A percentile compares a stretch with the other conserved stretches of the same genome.
phyloP scores from a whole-genome alignment of 2,329 filamentous ascomycete species.

The Chrysoporthe deuterocubensis region DNA sequence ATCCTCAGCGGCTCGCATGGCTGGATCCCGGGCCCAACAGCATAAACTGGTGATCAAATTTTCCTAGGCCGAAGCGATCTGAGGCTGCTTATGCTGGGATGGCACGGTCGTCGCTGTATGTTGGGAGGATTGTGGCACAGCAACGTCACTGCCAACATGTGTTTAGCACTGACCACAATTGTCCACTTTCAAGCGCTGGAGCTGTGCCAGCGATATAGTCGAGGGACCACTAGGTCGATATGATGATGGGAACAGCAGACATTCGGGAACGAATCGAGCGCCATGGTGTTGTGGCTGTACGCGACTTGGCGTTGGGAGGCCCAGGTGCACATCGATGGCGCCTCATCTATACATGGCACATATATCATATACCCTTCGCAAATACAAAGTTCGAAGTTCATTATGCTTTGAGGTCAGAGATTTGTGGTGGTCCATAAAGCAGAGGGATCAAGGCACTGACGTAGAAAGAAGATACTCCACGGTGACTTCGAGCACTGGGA shows the following conservation, averaged over 20 bases:
- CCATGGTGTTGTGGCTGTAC: not conserved
- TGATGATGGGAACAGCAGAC: not conserved
- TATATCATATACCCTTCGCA: not conserved
- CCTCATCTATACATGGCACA: not conserved
- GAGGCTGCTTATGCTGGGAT: conserved; percentile 1
- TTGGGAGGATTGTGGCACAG: conserved; percentile 5
- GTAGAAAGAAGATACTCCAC: no score
- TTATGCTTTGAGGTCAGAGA: not conserved
- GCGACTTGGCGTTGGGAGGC: not conserved
- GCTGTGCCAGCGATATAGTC: not conserved
- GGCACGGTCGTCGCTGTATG: not conserved
- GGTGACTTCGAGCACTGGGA: no score
- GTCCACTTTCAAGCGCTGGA: not conserved
- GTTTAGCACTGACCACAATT: not conserved
- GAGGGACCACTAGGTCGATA: not conserved
- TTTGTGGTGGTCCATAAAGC: not conserved
- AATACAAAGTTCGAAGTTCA: not conserved
- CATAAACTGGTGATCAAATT: not conserved
- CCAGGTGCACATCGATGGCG: not conserved
- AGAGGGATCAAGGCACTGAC: not conserved
- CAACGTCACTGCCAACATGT: not conserved
- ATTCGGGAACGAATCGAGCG: not conserved
- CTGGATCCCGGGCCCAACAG: not conserved
- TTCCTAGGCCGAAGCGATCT: not conserved
- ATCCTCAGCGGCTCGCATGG: not conserved